Percentiles rank a stretch among this genome's conserved stretches.
phyloP scores from a whole-genome alignment of 2,329 filamentous ascomycete species.

The Pseudofabraea citricarpa region DNA sequence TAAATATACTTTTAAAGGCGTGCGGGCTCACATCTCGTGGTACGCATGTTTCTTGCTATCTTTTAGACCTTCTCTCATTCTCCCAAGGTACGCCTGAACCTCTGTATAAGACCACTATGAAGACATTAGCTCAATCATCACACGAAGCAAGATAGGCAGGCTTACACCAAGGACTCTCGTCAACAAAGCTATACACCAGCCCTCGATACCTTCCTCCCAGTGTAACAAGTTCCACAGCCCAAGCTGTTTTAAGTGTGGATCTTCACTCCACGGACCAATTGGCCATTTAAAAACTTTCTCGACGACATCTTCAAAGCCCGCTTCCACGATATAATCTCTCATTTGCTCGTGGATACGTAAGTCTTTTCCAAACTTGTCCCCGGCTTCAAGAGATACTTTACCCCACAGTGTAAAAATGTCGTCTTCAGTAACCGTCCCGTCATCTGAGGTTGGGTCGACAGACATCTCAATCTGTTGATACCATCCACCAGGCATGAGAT shows the following conservation, averaged over 20 bases:
- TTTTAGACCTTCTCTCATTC: constrained; percentile 7
- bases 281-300: constrained; percentile 21
- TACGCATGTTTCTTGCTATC: constrained; percentile 9
- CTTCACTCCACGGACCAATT: constrained; percentile 24
- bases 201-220: constrained; percentile 11
- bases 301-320: constrained; percentile 23
- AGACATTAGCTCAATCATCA: neutral
- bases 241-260: constrained; percentile 18
- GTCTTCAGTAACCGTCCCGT: constrained; percentile 34
- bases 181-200: constrained; percentile 12
- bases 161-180: constrained; percentile 10
- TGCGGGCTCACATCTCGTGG: constrained; percentile 8
- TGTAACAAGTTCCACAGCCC: constrained; percentile 11
- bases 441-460: constrained; percentile 31
- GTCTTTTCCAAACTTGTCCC: constrained; percentile 31
- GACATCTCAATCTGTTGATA: constrained; percentile 13
- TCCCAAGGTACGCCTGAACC: constrained; percentile 9
- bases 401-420: constrained; percentile 35
- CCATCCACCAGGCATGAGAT: constrained; percentile 28
- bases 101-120: constrained; percentile 9
- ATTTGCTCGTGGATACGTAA: constrained; percentile 20
- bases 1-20: no score
- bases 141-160: neutral
- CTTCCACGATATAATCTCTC: constrained; percentile 10
- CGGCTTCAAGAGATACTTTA: constrained; percentile 34